Evolutionary conservation across 768 basidiomycete species (phyloP), one percentile per base, ranked within the genome.

Genomic region (Cystofilobasidium capitatum): DNA sequence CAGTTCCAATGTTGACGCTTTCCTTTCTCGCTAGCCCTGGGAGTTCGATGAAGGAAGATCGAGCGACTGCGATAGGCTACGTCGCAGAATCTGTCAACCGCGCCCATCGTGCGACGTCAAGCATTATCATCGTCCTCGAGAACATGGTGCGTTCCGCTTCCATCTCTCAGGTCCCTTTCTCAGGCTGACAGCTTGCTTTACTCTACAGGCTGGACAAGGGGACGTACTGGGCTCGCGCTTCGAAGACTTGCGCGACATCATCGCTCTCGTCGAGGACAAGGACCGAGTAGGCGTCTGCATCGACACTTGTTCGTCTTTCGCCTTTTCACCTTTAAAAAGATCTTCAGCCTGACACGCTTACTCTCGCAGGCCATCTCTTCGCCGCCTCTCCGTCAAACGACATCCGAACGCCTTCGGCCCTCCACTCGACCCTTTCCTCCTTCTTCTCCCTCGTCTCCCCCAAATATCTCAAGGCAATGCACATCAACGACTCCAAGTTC

Each of bases 401-500:
- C 74, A 83, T 92, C 44, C 82, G 88, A 31, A 86, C 86, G 24
- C 47, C 47, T 2, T 20, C 20, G 17, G 24, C 17, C 22, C 26
- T 31, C 9, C 24, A 31, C 20, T 12, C 8, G 42, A 75, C 75
- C 84, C 88, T 90, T 76, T 72, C 78, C 14, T 78, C 81, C 55
- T 90, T 92, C 71, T 85, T 88, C 37, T 72, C 79, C n/a, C 78
- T 82, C 68, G 80, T 93, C 3, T 88, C 91, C 1, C 72, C 88
- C 31, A 74, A 80, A 16, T 91, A 89, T 73, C 83, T 92, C 20
- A 81, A 84, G 4, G 90, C 86, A 1, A 86, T 91, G 83, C 91
- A 93, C 72, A 74, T 91, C 54, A 93, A 93, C 73, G 90, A 91
- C 74, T 88, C 87, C 16, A 88, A 89, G 75, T 82, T 81, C 12